These are phyloP conservation scores for Penicillium fuscoglaucum DNA, from an alignment of 2,329 filamentous ascomycete genomes.

Conservation along the genomic window DNA sequence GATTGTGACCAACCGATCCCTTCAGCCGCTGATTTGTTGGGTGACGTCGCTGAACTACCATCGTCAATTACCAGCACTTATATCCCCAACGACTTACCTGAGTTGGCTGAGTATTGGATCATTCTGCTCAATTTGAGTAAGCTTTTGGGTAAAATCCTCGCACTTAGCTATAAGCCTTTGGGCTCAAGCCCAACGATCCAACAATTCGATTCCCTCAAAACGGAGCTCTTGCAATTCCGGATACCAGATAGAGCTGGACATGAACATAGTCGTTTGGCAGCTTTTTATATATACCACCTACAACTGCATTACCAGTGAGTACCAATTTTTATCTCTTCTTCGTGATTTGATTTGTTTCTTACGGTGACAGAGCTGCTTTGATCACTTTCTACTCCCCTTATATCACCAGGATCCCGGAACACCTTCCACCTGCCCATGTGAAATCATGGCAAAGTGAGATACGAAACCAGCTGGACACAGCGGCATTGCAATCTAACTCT, in stretches of 20 bases:
- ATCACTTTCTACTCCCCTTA: constrained; percentile 34
- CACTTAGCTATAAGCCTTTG: constrained; percentile 26
- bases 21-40: constrained; percentile 27
- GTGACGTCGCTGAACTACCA: constrained; percentile 21
- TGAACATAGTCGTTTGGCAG: constrained; percentile 12
- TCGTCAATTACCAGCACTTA: constrained; percentile 12
- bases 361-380: constrained; percentile 27
- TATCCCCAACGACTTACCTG: constrained; percentile 24
- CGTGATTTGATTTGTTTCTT: not conserved
- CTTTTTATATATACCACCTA: constrained; percentile 29
- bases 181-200: constrained; percentile 18
- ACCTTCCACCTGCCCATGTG: constrained; percentile 13
- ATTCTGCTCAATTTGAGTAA: constrained; percentile 28
- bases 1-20: constrained; percentile 41
- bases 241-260: constrained; percentile 8
- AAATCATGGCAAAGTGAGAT: constrained; percentile 25
- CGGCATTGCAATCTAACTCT: constrained; percentile 30
- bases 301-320: constrained; percentile 33
- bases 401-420: constrained; percentile 21
- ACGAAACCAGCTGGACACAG: constrained; percentile 17
- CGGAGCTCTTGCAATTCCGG: constrained; percentile 11
- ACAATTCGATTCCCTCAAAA: constrained; percentile 23
- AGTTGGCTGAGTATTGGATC: constrained; percentile 29
- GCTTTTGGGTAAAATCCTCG: constrained; percentile 26
- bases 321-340: not conserved